Evolutionary conservation across 116 monocot species (phyloP).

Genomic region (Thalassia testudinum): DNA sequence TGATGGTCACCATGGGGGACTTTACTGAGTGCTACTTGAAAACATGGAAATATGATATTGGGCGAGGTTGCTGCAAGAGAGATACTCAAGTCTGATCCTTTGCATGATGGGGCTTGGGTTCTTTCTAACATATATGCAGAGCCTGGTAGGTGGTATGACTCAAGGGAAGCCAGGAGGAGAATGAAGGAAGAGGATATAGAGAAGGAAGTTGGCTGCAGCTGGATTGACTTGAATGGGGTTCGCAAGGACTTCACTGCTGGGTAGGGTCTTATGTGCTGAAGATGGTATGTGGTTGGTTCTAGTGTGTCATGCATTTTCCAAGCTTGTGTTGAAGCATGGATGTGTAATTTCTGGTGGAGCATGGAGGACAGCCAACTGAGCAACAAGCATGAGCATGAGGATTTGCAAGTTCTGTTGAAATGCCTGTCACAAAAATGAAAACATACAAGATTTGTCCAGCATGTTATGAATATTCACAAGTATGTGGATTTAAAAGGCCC

Average conservation of each 20-base stretch:
- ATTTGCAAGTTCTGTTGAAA: no score
- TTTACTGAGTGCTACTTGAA: conserved; percentile 13
- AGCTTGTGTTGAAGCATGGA: no score
- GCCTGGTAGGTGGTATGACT: conserved; percentile 34
- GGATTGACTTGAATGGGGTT: conserved; percentile 30
- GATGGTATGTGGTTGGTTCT: no score
- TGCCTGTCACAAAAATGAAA: no score
- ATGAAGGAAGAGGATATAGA: conserved; percentile 34
- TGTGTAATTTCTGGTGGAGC: no score
- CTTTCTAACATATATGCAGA: conserved; percentile 62
- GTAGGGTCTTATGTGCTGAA: no score
- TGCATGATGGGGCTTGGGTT: conserved; percentile 42
- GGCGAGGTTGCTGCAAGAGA: conserved; percentile 35
- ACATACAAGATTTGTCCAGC: no score
- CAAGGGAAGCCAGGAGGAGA: conserved; percentile 25
- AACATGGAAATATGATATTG: conserved; percentile 3
- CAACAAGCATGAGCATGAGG: no score
- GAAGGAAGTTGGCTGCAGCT: conserved; percentile 51
- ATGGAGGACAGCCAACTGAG: no score
- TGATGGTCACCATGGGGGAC: conserved; percentile 6
- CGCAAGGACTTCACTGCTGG: conserved; percentile 38
- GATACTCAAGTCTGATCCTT: conserved; percentile 39
- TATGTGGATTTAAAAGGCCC: no score
- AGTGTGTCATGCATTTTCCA: no score
- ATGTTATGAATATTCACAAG: no score